Evolutionary conservation across 495 filamentous ascomycete species (phyloP).

Genomic region (Penicillium cosmopolitanum): DNA sequence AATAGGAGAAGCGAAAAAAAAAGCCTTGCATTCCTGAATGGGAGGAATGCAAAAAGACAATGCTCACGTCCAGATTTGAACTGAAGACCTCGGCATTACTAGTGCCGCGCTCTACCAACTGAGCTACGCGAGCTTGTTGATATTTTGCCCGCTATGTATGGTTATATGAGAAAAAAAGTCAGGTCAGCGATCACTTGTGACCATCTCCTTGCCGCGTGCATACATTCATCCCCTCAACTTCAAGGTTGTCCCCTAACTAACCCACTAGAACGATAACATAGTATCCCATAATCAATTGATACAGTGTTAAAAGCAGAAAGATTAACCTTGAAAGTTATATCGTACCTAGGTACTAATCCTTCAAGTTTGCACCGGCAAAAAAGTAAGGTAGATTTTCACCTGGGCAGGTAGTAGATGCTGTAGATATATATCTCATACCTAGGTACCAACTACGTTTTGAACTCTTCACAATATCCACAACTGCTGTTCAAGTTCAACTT

Average conservation of each 20-base stretch:
- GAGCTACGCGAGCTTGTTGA: slow-evolving; percentile 17
- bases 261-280: no score
- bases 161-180: background rate
- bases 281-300: slow-evolving; percentile 1
- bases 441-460: no score
- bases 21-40: background rate
- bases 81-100: slow-evolving; percentile 18
- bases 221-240: background rate
- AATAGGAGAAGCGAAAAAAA: no score
- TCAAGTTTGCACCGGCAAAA: no score
- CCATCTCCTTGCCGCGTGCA: background rate
- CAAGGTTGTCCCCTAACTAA: background rate
- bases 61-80: slow-evolving; percentile 18
- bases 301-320: background rate
- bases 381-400: no score
- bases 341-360: no score
- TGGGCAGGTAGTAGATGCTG: no score
- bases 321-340: no score
- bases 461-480: no score
- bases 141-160: background rate
- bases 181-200: background rate
- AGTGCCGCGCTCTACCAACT: slow-evolving; percentile 20
- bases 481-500: no score
- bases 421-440: no score
- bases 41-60: slow-evolving; percentile 3